phyloP scores from a whole-genome alignment of 192 early-diverging fungal species.

The Podochytrium sp. region DNA sequence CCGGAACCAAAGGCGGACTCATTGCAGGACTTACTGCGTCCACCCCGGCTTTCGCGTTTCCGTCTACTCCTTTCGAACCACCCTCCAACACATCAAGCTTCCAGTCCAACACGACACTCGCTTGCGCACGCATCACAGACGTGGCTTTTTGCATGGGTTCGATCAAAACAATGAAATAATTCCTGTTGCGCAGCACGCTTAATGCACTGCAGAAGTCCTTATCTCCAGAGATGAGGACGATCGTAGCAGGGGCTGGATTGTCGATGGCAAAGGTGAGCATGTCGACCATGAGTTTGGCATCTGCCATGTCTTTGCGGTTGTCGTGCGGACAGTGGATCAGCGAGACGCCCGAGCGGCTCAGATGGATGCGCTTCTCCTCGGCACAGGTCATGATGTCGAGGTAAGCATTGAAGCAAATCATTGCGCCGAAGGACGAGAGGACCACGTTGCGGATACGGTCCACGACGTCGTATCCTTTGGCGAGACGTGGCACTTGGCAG shows the following conservation, averaged over 20 bases:
- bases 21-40: background rate
- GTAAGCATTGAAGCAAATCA: background rate
- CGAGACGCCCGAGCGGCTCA: constrained; percentile 9
- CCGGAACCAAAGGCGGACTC: background rate
- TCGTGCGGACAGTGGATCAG: constrained; percentile 17
- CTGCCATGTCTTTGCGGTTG: constrained; percentile 14
- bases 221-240: constrained; percentile 29
- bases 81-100: background rate
- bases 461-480: background rate
- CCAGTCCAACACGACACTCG: background rate
- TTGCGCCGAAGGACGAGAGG: background rate
- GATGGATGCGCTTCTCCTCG: background rate
- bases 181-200: background rate
- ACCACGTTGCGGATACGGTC: background rate
- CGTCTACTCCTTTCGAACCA: background rate
- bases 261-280: constrained; percentile 23
- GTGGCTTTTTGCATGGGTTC: background rate
- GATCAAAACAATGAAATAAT: constrained; percentile 16
- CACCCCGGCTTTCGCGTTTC: background rate
- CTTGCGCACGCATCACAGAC: background rate
- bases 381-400: background rate
- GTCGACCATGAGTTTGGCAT: constrained; percentile 21
- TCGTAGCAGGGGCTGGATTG: constrained; percentile 2
- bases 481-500: background rate
- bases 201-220: constrained; percentile 14